Percentiles rank a stretch among this genome's conserved stretches.
Evolutionary conservation across 2,329 filamentous ascomycete species (phyloP).

Genomic region (Sclerotinia glacialis): DNA sequence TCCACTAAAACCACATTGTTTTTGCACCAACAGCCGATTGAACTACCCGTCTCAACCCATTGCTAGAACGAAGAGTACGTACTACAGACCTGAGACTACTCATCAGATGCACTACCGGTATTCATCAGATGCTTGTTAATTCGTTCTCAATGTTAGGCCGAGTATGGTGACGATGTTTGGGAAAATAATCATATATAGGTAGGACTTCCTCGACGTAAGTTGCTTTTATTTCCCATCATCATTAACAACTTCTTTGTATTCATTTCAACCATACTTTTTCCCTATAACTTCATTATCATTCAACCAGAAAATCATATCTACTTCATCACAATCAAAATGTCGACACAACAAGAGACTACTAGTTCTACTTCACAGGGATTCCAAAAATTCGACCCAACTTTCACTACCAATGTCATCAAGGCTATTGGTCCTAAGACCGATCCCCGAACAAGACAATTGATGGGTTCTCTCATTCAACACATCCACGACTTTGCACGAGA

Average conservation of each 20-base stretch:
- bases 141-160: background rate
- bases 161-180: background rate
- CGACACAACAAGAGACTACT: constrained; percentile 14
- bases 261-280: background rate
- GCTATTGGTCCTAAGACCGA: constrained; percentile 68
- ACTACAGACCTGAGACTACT: too few species aligned
- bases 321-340: constrained; percentile 11
- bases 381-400: constrained; percentile 66
- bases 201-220: constrained; percentile 3
- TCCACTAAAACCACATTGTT: background rate
- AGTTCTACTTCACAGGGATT: background rate
- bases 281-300: background rate
- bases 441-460: constrained; percentile 61
- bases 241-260: constrained; percentile 1
- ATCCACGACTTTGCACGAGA: constrained; percentile 78
- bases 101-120: too few species aligned
- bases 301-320: background rate
- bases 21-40: constrained; percentile 19
- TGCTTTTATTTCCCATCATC: background rate
- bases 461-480: constrained; percentile 64
- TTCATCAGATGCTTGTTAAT: constrained; percentile 4
- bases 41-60: constrained; percentile 19
- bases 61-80: background rate
- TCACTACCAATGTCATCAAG: constrained; percentile 71
- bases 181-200: constrained; percentile 15